phyloP scores from a whole-genome alignment of 2,329 filamentous ascomycete species.

The Zopfia rhizophila region DNA sequence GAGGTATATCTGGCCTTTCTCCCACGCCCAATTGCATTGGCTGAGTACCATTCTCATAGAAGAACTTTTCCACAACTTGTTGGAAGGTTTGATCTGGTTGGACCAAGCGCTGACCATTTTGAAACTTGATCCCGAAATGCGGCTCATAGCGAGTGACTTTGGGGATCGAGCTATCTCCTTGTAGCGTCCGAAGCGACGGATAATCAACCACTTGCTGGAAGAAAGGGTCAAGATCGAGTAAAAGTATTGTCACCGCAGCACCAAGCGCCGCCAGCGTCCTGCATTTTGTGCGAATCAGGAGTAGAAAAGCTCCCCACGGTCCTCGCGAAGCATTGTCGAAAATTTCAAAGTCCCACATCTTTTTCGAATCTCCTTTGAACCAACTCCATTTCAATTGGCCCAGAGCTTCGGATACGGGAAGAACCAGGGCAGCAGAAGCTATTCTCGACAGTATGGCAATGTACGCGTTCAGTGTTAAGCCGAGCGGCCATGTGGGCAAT shows the following conservation, averaged over 20 bases:
- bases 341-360: constrained; percentile 49
- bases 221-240: constrained; percentile 39
- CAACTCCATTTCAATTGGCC: constrained; percentile 51
- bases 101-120: background rate
- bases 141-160: constrained; percentile 15
- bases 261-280: constrained; percentile 34
- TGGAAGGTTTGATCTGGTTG: too few relatives aligned
- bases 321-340: constrained; percentile 43
- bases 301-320: constrained; percentile 34
- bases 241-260: constrained; percentile 32
- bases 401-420: constrained; percentile 41
- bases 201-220: constrained; percentile 45
- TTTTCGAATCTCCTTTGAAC: constrained; percentile 38
- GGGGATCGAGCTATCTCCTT: constrained; percentile 25
- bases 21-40: too few relatives aligned
- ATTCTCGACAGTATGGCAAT: constrained; percentile 41
- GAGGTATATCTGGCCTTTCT: too few relatives aligned
- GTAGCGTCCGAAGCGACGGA: constrained; percentile 29
- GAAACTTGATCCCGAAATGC: background rate
- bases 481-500: constrained; percentile 26
- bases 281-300: constrained; percentile 30
- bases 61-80: too few relatives aligned
- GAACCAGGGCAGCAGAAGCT: constrained; percentile 37
- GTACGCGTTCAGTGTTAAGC: constrained; percentile 38
- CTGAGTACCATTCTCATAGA: too few relatives aligned